A percentile compares a stretch with the other conserved stretches of the same genome.
phyloP scores from a whole-genome alignment of 306 rosid species.

The Elaeagnus macrophylla region DNA sequence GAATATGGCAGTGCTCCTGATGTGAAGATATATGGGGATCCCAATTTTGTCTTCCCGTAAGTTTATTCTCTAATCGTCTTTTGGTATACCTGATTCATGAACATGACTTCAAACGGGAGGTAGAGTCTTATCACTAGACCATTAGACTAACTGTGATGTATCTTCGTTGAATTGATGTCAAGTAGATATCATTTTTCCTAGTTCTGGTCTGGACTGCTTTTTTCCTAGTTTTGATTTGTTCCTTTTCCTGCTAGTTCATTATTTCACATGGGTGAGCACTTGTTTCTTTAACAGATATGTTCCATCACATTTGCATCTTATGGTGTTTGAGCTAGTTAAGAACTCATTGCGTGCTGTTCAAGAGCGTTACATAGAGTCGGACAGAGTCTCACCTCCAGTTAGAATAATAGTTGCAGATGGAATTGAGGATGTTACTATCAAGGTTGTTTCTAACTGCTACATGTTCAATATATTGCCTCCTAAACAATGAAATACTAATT shows the following conservation, averaged over 20 bases:
- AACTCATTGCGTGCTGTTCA: slow-evolving; percentile 95
- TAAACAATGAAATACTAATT: slow-evolving; percentile 5
- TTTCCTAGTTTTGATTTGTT: no score
- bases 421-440: slow-evolving; percentile 79
- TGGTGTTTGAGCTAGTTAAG: slow-evolving; percentile 96
- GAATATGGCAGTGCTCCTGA: slow-evolving; percentile 87
- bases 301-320: slow-evolving; percentile 87
- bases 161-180: no score
- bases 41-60: slow-evolving; percentile 86
- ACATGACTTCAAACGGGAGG: no score
- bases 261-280: slow-evolving; percentile 1
- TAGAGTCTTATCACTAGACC: no score
- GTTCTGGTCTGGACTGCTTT: no score
- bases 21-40: slow-evolving; percentile 70
- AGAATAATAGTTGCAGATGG: slow-evolving; percentile 94
- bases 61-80: slow-evolving; percentile 20
- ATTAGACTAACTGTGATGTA: no score
- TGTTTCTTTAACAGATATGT: slow-evolving; percentile 51
- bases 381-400: slow-evolving; percentile 59
- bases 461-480: background rate
- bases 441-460: slow-evolving; percentile 19
- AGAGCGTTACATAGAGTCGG: slow-evolving; percentile 75
- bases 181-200: no score
- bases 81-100: background rate
- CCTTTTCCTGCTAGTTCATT: no score